These are phyloP conservation scores for Ascochyta viciae-villosae DNA, from an alignment of 2,329 filamentous ascomycete species.

Conservation along the genomic window DNA sequence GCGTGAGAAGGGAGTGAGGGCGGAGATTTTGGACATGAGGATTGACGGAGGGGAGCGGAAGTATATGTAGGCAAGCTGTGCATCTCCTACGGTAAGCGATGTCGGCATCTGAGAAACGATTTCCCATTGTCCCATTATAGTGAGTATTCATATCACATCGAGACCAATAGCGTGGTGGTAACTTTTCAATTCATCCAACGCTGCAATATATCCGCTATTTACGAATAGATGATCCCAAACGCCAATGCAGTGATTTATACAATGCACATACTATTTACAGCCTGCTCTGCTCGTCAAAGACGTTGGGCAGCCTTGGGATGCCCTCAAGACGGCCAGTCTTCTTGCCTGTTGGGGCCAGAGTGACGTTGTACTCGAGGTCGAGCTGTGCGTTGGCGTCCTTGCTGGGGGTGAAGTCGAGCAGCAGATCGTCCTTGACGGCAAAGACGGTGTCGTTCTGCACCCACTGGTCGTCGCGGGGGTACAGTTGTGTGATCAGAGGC, in stretches of 20 bases:
- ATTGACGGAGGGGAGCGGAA: background rate
- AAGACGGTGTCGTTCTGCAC: conserved; percentile 66
- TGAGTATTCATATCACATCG: background rate
- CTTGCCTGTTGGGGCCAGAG: conserved; percentile 54
- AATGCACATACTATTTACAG: conserved; percentile 26
- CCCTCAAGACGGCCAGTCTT: conserved; percentile 42
- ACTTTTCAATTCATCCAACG: conserved; percentile 4
- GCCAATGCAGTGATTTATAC: conserved; percentile 14
- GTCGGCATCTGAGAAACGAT: conserved; percentile 12
- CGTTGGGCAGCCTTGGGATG: conserved; percentile 41
- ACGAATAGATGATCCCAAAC: conserved; percentile 20
- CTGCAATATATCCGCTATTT: conserved; percentile 21
- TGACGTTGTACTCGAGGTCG: conserved; percentile 69
- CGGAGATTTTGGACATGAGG: background rate
- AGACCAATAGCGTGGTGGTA: background rate
- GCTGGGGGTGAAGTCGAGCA: conserved; percentile 64
- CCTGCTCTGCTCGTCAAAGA: conserved; percentile 32
- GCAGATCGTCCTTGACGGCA: conserved; percentile 67
- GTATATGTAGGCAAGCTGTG: conserved; percentile 3
- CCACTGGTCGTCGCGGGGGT: conserved; percentile 65
- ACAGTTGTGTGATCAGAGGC: conserved; percentile 65
- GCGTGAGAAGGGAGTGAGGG: background rate
- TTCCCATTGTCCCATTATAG: conserved; percentile 6
- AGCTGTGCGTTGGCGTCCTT: conserved; percentile 61
- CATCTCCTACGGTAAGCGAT: background rate